Evolutionary conservation across 495 filamentous ascomycete species (phyloP), one percentile per base, ranked within the genome.

Genomic region (Xylaria nigripes): DNA sequence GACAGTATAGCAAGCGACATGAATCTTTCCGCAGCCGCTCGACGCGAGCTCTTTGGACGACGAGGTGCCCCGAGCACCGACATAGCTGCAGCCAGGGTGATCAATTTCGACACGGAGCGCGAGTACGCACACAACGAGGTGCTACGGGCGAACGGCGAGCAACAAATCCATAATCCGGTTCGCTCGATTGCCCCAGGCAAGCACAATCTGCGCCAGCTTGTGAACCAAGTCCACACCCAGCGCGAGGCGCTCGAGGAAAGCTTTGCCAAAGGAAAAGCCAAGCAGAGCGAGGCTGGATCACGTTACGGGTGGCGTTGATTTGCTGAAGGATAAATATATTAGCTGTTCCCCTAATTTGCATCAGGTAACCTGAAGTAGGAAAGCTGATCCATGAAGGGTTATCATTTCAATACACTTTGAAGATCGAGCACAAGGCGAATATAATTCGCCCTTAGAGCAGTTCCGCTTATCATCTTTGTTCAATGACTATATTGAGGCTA

Each of bases 121-220:
- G 90, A 96, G 68, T 96, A 96, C 71, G 81, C 76, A 15, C 78
- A 84, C 51, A 96, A 96, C 68, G 84, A 92, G 68, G 72, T 72
- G 45, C 68, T 93, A 29, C 82, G 90, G 2, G 81, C 83, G 13
- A 67, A 79, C 12, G 86, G 83, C 50, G 82, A 85, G 58, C 71
- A 76, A 44, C 74, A 77, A 19, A 81, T 81, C 52, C 88, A 92
- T 63, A 90, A 91, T 56, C 87, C 90, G 2, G 85, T 96, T 21
- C 82, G 87, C 54, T 72, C 86, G 5, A 87, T 96, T 63, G 83
- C 85, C n/a, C 83, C 89, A 1, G 90, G 59, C 32, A 95, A 95
- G 70, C 89, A 94, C 67, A 89, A 80, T 45, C 74, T 96, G 64
- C 83, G 86, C 61, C 89, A 95, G 71, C 73, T 96, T 67, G 86